Base-by-base conservation (phyloP, 495 filamentous ascomycete genomes). In the Pseudomonodictys pantanalensis region DNA sequence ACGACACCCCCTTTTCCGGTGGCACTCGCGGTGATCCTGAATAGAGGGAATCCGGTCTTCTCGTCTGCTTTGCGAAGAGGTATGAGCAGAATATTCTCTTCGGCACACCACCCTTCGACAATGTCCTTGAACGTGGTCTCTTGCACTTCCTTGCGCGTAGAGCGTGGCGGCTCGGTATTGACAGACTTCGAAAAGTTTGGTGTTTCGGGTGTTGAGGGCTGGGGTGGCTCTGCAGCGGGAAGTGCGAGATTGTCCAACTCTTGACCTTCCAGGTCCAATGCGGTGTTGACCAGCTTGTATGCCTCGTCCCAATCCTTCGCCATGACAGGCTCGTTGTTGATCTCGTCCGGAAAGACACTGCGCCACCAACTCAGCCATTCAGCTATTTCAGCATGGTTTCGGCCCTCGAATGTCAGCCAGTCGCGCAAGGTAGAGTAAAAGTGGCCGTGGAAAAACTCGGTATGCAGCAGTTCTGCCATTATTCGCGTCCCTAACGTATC, bases 11-110 rank as follows among this genome's bases (percentile, higher is more conserved):
- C 90, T 52, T 85, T 89, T 0, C 91, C 91, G 41, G 87, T 91
- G 28, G 87, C 88, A 57, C 88, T 90, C 38, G 89, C 90, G 2
- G 92, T 96, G 64, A 98, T 87, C 18, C 92, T 79, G 76, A 95
- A 95, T 41, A 96, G 74, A 17, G 92, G 92, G 23, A 77, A 73
- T 2, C 92, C 92, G 48, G 86, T 92, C 32, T 79, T 79, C 53
- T 86, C 83, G 67, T 95, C 84, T 12, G 88, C 88, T 72, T 92
- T 90, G 39, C 89, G 84, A 63, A 96, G 70, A 1, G 92, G 89
- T 2, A 96, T 78, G 64, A 98, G 82, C 56, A 92, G 85, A 43
- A 97, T 78, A 49, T 91, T 87, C 62, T 97, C 84, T 52, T 92
- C 85, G 51, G 83, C 77, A 64, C 90, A 93, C 91, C 90, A 97